phyloP scores from a whole-genome alignment of 164 flowering plant species.

The Vitis cinerea region DNA sequence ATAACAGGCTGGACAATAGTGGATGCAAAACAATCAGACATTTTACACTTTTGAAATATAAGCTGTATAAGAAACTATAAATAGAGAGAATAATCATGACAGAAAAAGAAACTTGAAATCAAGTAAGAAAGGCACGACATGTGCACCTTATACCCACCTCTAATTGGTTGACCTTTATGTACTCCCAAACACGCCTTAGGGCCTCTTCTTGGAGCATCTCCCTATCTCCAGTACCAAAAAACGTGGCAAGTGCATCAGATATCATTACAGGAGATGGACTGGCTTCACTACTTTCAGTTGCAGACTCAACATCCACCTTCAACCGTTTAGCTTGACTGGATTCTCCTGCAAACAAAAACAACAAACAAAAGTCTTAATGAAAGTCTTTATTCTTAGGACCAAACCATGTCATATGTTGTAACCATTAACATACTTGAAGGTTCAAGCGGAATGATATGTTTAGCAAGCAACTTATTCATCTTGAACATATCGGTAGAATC shows the following conservation, averaged over 20 bases:
- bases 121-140: background rate
- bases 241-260: constrained; percentile 79
- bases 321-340: constrained; percentile 51
- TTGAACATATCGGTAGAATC: constrained; percentile 97
- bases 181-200: constrained; percentile 66
- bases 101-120: background rate
- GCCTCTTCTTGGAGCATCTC: constrained; percentile 74
- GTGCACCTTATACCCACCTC: constrained; percentile 50
- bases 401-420: background rate
- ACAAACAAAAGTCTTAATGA: background rate
- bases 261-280: constrained; percentile 47
- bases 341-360: constrained; percentile 46
- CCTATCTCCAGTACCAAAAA: constrained; percentile 68
- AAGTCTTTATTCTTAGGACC: background rate
- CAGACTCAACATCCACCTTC: constrained; percentile 50
- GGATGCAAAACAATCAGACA: too few species aligned
- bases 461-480: constrained; percentile 52
- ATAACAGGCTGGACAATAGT: too few species aligned
- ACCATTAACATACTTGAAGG: constrained; percentile 58
- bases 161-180: constrained; percentile 65
- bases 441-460: constrained; percentile 62
- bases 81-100: background rate
- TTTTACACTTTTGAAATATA: background rate
- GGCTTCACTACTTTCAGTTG: constrained; percentile 39
- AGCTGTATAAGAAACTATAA: background rate